A percentile compares a stretch with the other conserved stretches of the same genome.
phyloP scores from a whole-genome alignment of 192 early-diverging fungal genomes.

The Umbelopsis isabellina region DNA sequence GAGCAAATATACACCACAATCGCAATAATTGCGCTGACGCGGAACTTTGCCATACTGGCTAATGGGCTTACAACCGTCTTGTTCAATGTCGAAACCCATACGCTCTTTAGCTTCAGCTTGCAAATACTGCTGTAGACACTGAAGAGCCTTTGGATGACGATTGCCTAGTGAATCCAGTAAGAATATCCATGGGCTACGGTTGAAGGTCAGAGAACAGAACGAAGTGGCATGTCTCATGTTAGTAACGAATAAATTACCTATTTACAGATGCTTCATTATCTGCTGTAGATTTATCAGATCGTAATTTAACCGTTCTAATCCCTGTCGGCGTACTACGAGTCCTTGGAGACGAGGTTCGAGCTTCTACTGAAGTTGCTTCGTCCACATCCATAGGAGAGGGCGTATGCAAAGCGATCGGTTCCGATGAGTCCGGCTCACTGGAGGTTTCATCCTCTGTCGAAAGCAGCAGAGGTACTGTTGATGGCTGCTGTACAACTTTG shows the following conservation, averaged over 20 bases:
- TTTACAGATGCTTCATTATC: too few species aligned
- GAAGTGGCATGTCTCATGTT: background rate
- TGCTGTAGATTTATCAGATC: too few species aligned
- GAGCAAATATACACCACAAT: conserved; percentile 89
- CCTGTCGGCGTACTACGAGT: too few species aligned
- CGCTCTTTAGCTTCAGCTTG: conserved; percentile 40
- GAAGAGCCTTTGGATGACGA: conserved; percentile 46
- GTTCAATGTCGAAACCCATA: conserved; percentile 44
- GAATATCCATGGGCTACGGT: conserved; percentile 53
- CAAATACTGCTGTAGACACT: conserved; percentile 43
- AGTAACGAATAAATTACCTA: too few species aligned
- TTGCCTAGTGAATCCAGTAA: conserved; percentile 67
- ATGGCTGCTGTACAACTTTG: background rate
- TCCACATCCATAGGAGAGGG: too few species aligned
- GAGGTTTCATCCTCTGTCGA: too few species aligned
- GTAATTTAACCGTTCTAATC: too few species aligned
- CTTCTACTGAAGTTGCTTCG: too few species aligned
- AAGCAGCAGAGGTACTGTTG: background rate
- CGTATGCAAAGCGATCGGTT: too few species aligned
- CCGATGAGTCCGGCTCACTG: too few species aligned
- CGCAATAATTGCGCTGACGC: conserved; percentile 76
- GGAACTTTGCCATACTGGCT: conserved; percentile 51
- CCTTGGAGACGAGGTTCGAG: too few species aligned
- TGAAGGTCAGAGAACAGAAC: background rate
- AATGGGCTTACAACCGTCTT: conserved; percentile 21